Evolutionary conservation across 2,329 filamentous ascomycete genomes (phyloP), one percentile per base, ranked within the genome.

Genomic region (Scedosporium aurantiacum): DNA sequence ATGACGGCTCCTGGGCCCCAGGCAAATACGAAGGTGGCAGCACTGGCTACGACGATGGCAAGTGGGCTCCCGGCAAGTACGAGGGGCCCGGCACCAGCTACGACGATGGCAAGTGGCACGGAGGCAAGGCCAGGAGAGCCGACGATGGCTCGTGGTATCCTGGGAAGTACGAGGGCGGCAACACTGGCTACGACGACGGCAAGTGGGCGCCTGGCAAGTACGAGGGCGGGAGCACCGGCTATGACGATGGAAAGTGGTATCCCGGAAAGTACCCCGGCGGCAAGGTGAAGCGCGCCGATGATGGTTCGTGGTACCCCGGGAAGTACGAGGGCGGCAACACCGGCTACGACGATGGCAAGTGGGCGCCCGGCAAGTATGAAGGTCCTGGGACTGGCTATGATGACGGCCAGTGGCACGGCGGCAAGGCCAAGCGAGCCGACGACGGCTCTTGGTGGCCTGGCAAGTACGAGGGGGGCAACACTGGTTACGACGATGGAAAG

Each of bases 261-360:
- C 41, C 47, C 25, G 63, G 60, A 12, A 64, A 64, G 23, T 63
- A 61, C 7, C 28, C 28, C 1, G 28, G 28, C 56, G 52, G 16
- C 52, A 58, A 63, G 55, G 58, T 18, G n/a, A 61, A 50, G 58
- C 58, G 61, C 21, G 25, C 25, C 40, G 62, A 63, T 47, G 62
- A 63, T 25, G 62, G 60, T 12, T 23, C 21, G 8, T 62, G 62
- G 60, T 25, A 61, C 54, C 41, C 47, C 14, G 63, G 63, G 5
- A 64, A 64, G 27, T 64, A 64, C 40, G 63, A 64, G 55, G 63
- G 63, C n/a, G 25, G 28, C 12, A 56, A 56, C 21, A 61, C 59
- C 16, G 52, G 32, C 37, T 61, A 32, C 47, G 62, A 63, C n/a
- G 56, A 63, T 32, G 62, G 62, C 28, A 63, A 61, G 40, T 63